Conservation (phyloP, 1,139 yeast species). For the Nakaseomyces bracarensis region DNA sequence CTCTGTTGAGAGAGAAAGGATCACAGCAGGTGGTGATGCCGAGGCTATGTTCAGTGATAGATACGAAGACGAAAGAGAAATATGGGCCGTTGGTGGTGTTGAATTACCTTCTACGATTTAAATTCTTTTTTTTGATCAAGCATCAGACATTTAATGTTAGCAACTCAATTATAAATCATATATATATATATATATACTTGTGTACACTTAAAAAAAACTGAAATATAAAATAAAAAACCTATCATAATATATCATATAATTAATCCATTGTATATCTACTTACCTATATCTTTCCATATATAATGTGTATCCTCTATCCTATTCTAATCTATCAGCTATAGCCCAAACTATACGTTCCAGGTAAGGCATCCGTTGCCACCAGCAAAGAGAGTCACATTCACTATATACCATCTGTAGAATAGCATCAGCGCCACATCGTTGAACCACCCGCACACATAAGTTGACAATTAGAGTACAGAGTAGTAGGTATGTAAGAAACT, state of each 20-base stretch:
- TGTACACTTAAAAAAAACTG: neutral
- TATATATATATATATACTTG: too few species aligned
- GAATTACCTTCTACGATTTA: slow-evolving; percentile 31
- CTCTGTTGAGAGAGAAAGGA: slow-evolving; percentile 73
- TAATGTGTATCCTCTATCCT: too few species aligned
- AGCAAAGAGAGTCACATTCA: slow-evolving; percentile 7
- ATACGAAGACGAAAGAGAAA: slow-evolving; percentile 76
- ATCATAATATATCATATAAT: neutral
- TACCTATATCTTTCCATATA: too few species aligned
- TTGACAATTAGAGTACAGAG: neutral
- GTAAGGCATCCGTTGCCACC: slow-evolving; percentile 24
- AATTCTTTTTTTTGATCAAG: too few species aligned
- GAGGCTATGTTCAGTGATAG: slow-evolving; percentile 79
- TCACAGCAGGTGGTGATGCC: slow-evolving; percentile 84
- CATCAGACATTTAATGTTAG: too few species aligned
- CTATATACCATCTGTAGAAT: neutral
- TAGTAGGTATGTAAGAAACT: neutral
- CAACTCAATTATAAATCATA: too few species aligned
- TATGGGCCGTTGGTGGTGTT: slow-evolving; percentile 79
- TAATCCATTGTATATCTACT: neutral
- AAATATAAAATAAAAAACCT: neutral
- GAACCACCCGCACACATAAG: neutral
- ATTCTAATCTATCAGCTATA: slow-evolving; percentile 20
- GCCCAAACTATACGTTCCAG: slow-evolving; percentile 23
- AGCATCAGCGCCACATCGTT: neutral